Conservation (phyloP, 495 filamentous ascomycete species). For the Evansstolkia leycettana region DNA sequence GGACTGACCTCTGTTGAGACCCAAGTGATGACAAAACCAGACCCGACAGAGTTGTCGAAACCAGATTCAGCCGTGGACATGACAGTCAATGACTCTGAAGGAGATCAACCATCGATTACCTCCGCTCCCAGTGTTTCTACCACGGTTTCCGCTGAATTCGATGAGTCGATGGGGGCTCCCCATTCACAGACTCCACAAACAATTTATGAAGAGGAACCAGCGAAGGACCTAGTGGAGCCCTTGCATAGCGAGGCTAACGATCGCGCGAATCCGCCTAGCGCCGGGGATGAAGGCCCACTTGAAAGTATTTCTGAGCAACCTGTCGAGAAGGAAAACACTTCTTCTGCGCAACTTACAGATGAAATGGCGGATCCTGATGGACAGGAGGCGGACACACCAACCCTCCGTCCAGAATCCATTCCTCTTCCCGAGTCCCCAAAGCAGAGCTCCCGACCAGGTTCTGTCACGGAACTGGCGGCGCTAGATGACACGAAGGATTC, state of each 20-base stretch:
- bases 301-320: slow-evolving; percentile 14
- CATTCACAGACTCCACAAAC: slow-evolving; percentile 9
- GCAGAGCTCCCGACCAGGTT: slow-evolving; percentile 7
- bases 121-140: slow-evolving; percentile 6
- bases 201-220: slow-evolving; percentile 17
- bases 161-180: not conserved
- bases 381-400: slow-evolving; percentile 6
- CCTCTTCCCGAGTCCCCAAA: slow-evolving; percentile 12
- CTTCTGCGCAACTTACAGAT: slow-evolving; percentile 11
- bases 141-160: not conserved
- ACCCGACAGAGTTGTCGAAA: slow-evolving; percentile 5
- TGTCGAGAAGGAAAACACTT: slow-evolving; percentile 19
- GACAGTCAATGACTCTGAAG: slow-evolving; percentile 8
- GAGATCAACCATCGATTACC: slow-evolving; percentile 7
- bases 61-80: slow-evolving; percentile 13
- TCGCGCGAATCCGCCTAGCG: slow-evolving; percentile 24
- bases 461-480: slow-evolving; percentile 9
- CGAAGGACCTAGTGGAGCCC: slow-evolving; percentile 13
- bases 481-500: slow-evolving; percentile 3
- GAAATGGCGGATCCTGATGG: slow-evolving; percentile 8
- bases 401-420: slow-evolving; percentile 7
- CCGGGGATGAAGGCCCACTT: slow-evolving; percentile 21
- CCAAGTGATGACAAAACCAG: not conserved
- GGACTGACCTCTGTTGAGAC: not conserved
- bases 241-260: slow-evolving; percentile 18